Conservation (phyloP, 2,329 filamentous ascomycete genomes). For the Sporothrix dimorphospora region DNA sequence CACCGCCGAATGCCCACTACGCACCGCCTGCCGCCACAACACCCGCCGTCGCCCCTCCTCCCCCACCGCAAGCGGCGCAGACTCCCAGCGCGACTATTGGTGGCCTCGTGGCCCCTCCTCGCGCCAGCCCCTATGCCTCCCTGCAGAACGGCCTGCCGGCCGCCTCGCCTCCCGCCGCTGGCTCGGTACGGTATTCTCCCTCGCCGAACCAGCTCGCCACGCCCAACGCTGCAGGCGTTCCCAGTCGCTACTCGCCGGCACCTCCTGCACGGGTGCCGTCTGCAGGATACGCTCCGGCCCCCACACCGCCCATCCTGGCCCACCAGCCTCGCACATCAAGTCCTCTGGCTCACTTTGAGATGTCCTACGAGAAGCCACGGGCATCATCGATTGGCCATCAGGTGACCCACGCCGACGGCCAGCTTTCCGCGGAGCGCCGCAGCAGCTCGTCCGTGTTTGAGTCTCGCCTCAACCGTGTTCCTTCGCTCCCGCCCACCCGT, state of each 20-base stretch:
- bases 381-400: conserved; percentile 36
- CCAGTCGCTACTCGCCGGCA: conserved; percentile 59
- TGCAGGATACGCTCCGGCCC: conserved; percentile 47
- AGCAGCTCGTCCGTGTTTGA: conserved; percentile 58
- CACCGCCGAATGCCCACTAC: conserved; percentile 35
- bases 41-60: neutral
- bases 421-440: conserved; percentile 48
- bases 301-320: conserved; percentile 53
- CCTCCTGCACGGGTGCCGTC: conserved; percentile 46
- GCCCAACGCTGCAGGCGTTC: conserved; percentile 46
- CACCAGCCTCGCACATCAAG: conserved; percentile 68
- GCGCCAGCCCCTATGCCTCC: conserved; percentile 57
- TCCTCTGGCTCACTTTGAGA: conserved; percentile 66
- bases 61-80: neutral
- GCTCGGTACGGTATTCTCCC: conserved; percentile 62
- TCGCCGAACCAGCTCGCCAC: conserved; percentile 48
- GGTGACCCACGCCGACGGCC: conserved; percentile 44
- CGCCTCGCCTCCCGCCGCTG: conserved; percentile 35
- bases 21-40: conserved; percentile 28
- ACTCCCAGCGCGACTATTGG: conserved; percentile 14
- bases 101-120: conserved; percentile 56
- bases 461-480: conserved; percentile 55
- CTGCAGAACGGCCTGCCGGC: conserved; percentile 43
- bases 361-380: conserved; percentile 45
- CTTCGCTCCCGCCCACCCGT: conserved; percentile 62